phyloP scores from a whole-genome alignment of 345 rosid genomes.

The rapeseed (Brassica napus) region Da-Ae NC_063451.1:25924001-25924500 shows the following conservation, averaged over 20 bases:
- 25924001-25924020: slow-evolving; percentile 73
- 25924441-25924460: neutral
- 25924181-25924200: slow-evolving; percentile 12
- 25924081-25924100: slow-evolving; percentile 23
- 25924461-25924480: too few relatives aligned
- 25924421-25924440: neutral
- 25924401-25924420: neutral
- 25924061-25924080: neutral
- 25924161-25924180: slow-evolving; percentile 37
- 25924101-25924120: neutral
- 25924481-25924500: too few relatives aligned
- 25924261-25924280: neutral
- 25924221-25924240: slow-evolving; percentile 30
- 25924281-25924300: neutral
- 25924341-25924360: neutral
- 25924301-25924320: neutral
- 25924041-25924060: slow-evolving; percentile 92
- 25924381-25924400: neutral
- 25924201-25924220: slow-evolving; percentile 10
- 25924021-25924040: slow-evolving; percentile 66
- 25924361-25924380: neutral
- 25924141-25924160: slow-evolving; percentile 12
- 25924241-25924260: slow-evolving; percentile 14
- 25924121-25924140: neutral
- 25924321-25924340: slow-evolving; percentile 6